Conservation (phyloP, 129 eudicot genomes). For the Oenanthe sinensis region DNA sequence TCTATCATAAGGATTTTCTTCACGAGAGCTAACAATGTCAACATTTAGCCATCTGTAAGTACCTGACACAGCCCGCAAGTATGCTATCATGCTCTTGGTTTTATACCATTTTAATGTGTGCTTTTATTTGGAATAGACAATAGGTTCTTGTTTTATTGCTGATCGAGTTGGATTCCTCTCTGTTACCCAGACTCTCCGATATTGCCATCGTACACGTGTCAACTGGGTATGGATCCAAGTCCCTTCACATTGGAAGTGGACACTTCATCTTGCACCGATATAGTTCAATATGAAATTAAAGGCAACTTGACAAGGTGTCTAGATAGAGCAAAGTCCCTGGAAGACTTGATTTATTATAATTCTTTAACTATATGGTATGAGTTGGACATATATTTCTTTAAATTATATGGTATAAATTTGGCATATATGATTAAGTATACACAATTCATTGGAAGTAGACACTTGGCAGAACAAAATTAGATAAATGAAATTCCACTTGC, state of each 20-base stretch:
- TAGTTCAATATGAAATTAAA: not conserved
- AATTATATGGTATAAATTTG: not conserved
- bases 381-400: too few species aligned
- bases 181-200: too few species aligned
- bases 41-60: not conserved
- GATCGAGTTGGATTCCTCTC: too few species aligned
- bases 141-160: not conserved
- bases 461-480: not conserved
- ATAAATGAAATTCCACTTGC: not conserved
- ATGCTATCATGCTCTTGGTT: not conserved
- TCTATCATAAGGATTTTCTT: not conserved
- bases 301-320: not conserved
- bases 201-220: too few species aligned
- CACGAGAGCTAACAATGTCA: not conserved
- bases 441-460: not conserved
- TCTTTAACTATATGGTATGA: too few species aligned
- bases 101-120: not conserved
- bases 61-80: not conserved
- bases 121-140: not conserved
- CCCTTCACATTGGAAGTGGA: not conserved
- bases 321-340: not conserved
- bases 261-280: not conserved
- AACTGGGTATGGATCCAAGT: not conserved
- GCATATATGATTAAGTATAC: too few species aligned
- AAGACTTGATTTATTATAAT: not conserved